Percentiles rank a stretch among this genome's conserved stretches.
Conservation (phyloP, 169 alveolate species). For the Cyclospora cayetanensis region DNA sequence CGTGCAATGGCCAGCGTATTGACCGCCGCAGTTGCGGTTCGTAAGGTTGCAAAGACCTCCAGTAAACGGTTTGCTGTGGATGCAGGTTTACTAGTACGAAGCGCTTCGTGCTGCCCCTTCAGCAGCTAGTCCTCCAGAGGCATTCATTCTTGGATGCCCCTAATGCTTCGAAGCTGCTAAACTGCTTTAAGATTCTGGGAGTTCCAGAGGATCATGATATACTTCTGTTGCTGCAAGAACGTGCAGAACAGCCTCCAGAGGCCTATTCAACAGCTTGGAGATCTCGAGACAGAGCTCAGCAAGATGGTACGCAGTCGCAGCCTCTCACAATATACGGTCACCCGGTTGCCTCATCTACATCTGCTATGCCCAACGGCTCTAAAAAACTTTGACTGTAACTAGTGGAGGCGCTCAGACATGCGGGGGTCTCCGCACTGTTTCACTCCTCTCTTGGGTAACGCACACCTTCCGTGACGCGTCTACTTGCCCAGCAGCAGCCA, state of each 20-base stretch:
- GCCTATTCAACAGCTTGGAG: neutral
- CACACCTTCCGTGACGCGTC: too few relatives aligned
- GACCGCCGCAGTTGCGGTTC: too few relatives aligned
- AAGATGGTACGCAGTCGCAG: neutral
- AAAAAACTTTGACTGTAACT: too few relatives aligned
- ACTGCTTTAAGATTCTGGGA: conserved; percentile 14
- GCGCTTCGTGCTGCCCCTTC: conserved; percentile 21
- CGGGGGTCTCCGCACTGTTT: too few relatives aligned
- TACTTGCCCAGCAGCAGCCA: too few relatives aligned
- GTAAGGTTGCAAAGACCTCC: neutral
- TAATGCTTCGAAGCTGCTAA: conserved; percentile 25
- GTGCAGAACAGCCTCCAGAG: neutral
- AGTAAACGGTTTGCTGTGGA: neutral
- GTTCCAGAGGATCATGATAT: conserved; percentile 11
- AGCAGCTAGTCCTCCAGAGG: conserved; percentile 47
- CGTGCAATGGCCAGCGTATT: too few relatives aligned
- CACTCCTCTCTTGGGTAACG: too few relatives aligned
- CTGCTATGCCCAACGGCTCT: too few relatives aligned
- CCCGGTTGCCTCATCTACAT: neutral
- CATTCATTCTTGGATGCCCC: neutral
- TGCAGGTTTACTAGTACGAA: conserved; percentile 21
- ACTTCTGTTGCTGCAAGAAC: conserved; percentile 15
- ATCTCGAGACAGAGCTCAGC: neutral
- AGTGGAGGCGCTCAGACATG: too few relatives aligned
- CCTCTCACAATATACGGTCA: neutral